Evolutionary conservation across 768 basidiomycete species (phyloP).

Genomic region (Pleurotus pulmonarius): DNA sequence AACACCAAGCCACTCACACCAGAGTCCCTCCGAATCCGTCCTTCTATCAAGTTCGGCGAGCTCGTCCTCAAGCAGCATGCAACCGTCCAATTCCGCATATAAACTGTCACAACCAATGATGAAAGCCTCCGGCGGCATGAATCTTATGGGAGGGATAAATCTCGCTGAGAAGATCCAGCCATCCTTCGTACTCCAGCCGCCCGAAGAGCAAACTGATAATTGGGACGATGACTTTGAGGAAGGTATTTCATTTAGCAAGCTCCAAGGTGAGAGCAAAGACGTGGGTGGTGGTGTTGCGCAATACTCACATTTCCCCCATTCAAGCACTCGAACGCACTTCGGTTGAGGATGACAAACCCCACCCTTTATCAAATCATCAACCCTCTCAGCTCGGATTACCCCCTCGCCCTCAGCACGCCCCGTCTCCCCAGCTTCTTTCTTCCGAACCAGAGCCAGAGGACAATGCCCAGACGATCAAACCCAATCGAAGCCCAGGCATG

Average conservation of each 20-base stretch:
- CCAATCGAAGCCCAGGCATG: conserved; percentile 63
- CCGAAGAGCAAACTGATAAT: conserved; percentile 88
- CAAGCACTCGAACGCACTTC: conserved; percentile 62
- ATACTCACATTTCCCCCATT: conserved; percentile 5
- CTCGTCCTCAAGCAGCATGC: conserved; percentile 22
- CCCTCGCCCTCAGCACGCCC: background rate
- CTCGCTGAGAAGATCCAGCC: conserved; percentile 58
- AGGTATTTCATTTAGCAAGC: conserved; percentile 82
- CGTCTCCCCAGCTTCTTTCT: background rate
- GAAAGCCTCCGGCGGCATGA: background rate
- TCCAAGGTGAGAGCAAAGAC: conserved; percentile 46
- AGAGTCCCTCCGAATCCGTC: conserved; percentile 5
- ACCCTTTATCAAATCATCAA: conserved; percentile 3
- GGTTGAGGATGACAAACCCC: conserved; percentile 45
- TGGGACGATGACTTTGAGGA: conserved; percentile 99
- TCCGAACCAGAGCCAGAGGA: conserved; percentile 50
- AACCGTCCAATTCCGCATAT: conserved; percentile 28
- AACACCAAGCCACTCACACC: conserved; percentile 26
- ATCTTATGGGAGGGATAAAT: conserved; percentile 28
- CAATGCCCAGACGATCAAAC: conserved; percentile 77
- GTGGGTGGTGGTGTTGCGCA: background rate
- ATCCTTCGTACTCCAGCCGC: conserved; percentile 62
- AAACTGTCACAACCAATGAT: conserved; percentile 21
- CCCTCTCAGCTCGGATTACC: background rate
- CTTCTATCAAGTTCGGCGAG: conserved; percentile 16